A percentile compares a stretch with the other conserved stretches of the same genome.
Evolutionary conservation across 352 stramenopile genomes (phyloP).

Genomic region (Phytophthora sp.): DNA sequence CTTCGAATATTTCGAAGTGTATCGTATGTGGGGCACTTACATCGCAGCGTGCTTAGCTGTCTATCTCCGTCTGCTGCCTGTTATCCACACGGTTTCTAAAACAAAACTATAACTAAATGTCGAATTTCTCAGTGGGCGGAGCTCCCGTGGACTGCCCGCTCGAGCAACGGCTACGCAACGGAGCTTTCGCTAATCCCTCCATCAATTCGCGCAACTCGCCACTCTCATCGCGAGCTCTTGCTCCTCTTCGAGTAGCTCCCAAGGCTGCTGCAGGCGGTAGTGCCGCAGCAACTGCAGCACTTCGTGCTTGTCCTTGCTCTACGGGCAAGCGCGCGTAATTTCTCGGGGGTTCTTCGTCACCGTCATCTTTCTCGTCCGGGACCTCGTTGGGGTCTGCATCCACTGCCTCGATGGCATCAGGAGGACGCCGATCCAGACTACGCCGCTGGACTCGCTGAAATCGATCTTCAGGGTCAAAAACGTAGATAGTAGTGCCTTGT

Average conservation of each 20-base stretch:
- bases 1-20: no score
- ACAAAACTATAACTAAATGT: constrained; percentile 51
- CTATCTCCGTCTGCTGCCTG: no score
- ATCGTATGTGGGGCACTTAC: no score
- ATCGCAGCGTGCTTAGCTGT: no score
- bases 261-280: constrained; percentile 6
- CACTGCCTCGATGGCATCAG: background rate
- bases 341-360: constrained; percentile 8
- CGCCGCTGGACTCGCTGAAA: constrained; percentile 44
- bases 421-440: constrained; percentile 18
- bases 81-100: no score
- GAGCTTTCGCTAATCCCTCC: constrained; percentile 53
- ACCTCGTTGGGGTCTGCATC: constrained; percentile 13
- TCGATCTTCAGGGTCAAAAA: constrained; percentile 50
- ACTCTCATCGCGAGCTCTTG: constrained; percentile 49
- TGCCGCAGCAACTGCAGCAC: background rate
- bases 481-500: constrained; percentile 51
- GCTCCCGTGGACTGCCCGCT: constrained; percentile 63
- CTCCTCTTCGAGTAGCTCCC: constrained; percentile 9
- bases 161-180: constrained; percentile 54
- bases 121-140: constrained; percentile 56
- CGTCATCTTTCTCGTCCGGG: constrained; percentile 1
- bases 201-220: constrained; percentile 66
- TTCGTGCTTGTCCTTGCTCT: constrained; percentile 31
- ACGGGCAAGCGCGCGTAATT: constrained; percentile 26